Evolutionary conservation across 1,284 basidiomycete genomes (phyloP).

Genomic region (Pseudozyma thailandica): DNA sequence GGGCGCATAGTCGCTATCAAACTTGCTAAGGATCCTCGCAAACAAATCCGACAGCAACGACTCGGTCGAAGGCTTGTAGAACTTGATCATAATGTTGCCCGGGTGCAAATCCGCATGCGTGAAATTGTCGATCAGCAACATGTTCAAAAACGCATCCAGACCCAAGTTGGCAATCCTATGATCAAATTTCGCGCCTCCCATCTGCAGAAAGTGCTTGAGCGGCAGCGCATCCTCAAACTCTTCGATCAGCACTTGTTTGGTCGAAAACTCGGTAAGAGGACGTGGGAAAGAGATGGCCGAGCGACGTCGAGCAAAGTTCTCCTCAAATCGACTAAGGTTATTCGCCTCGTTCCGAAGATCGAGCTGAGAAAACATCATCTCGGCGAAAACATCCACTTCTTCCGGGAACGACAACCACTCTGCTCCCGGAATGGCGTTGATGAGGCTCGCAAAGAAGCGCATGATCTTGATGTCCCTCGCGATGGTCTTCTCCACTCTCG

Average conservation of each 20-base stretch:
- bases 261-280: slow-evolving; percentile 82
- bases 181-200: slow-evolving; percentile 86
- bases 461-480: slow-evolving; percentile 91
- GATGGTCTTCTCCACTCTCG: slow-evolving; percentile 78
- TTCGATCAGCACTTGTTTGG: slow-evolving; percentile 84
- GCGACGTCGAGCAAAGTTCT: slow-evolving; percentile 80
- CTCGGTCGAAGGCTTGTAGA: slow-evolving; percentile 77
- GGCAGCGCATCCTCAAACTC: slow-evolving; percentile 94
- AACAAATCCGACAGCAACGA: slow-evolving; percentile 59
- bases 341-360: slow-evolving; percentile 90
- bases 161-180: slow-evolving; percentile 90
- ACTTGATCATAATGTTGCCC: slow-evolving; percentile 97
- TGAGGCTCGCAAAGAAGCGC: slow-evolving; percentile 84
- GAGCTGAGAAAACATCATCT: slow-evolving; percentile 97
- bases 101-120: slow-evolving; percentile 87
- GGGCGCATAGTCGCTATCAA: slow-evolving; percentile 63
- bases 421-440: slow-evolving; percentile 89
- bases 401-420: slow-evolving; percentile 96
- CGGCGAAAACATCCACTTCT: slow-evolving; percentile 91
- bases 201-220: slow-evolving; percentile 84
- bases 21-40: slow-evolving; percentile 57
- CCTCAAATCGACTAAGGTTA: slow-evolving; percentile 85
- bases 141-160: slow-evolving; percentile 95
- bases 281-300: slow-evolving; percentile 89
- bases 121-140: slow-evolving; percentile 98